Base-by-base conservation (phyloP, 768 basidiomycete species). In the Tylopilus balloui region DNA sequence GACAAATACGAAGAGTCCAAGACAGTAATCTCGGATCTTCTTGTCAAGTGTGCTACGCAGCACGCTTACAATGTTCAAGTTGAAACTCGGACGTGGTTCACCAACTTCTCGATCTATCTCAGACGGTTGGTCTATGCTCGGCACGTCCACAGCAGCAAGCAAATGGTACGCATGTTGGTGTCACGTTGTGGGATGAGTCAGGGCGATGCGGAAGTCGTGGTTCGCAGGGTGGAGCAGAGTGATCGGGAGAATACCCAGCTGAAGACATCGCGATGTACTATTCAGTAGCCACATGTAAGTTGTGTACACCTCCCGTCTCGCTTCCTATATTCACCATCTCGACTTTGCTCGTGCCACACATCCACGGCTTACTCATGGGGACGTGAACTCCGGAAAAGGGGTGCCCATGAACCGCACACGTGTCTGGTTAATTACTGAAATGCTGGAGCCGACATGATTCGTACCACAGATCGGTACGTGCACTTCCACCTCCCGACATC, bases 1-100 rank as follows among this genome's bases (percentile, higher is more conserved):
- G 60, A 64, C 20, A 71, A 72, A 55, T 73, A 71, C 42, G 58
- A 64, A 34, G 65, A 68, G 41, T 73, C 72, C 32, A 69, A 54
- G 54, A 42, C 23, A 38, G 51, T 56, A 31, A 55, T 69, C 10
- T 60, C 48, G 25, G 48, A 56, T 11, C 63, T 64, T 52, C 63
- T 64, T 28, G 42, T 43, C 29, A 54, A 48, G 27, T 64, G 63
- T 48, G 49, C 58, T 15, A 51, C 41, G 13, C 53, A 50, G 32
- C 54, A 53, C 29, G 58, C 58, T 35, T 48, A 63, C 27, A 37
- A 42, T 4, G 1, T 63, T 27, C 58, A 63, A 19, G 1, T 63
- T 27, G 61, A 63, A 19, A 61, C 56, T 19, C 61, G 51, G 24
- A 58, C 53, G 43, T 62, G 61, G 61, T 43, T 62, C 46, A 55